phyloP scores from a whole-genome alignment of 1,284 basidiomycete genomes.

The Schizopora paradoxa region DNA sequence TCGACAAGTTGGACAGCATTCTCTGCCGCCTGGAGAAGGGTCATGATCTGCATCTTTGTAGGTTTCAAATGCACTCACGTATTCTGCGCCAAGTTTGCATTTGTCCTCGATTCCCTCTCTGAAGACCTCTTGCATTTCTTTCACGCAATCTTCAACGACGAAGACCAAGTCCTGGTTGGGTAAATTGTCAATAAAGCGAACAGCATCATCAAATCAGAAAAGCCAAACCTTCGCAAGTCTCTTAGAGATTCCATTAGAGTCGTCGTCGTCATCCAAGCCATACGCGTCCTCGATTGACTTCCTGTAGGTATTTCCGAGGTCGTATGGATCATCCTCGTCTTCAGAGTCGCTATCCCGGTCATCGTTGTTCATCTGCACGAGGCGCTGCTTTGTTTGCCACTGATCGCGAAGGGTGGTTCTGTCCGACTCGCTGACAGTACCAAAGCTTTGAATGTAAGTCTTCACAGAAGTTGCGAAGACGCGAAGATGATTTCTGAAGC shows the following conservation, averaged over 20 bases:
- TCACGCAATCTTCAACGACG: conserved; percentile 39
- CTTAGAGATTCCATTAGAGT: conserved; percentile 37
- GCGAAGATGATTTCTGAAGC: conserved; percentile 42
- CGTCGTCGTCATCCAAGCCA: conserved; percentile 28
- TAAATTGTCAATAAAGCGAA: conserved; percentile 5
- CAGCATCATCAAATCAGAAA: neutral
- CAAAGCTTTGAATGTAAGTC: conserved; percentile 45
- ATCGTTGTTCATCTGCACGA: conserved; percentile 18
- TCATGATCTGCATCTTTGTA: neutral
- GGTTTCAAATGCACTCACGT: conserved; percentile 30
- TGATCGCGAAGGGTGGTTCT: conserved; percentile 42
- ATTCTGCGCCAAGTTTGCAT: conserved; percentile 43
- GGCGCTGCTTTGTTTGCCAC: conserved; percentile 41
- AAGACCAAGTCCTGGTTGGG: conserved; percentile 40
- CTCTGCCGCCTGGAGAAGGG: conserved; percentile 37
- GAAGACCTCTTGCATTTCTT: conserved; percentile 43
- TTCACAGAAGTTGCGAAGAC: conserved; percentile 44
- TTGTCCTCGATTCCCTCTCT: conserved; percentile 53
- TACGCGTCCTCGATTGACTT: too few species aligned
- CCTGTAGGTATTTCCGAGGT: too few species aligned
- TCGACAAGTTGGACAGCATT: conserved; percentile 44
- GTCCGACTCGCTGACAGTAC: conserved; percentile 45
- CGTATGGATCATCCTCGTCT: conserved; percentile 20
- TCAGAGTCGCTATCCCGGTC: conserved; percentile 24
- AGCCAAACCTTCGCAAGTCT: conserved; percentile 39